A percentile compares a stretch with the other conserved stretches of the same genome.
phyloP scores from a whole-genome alignment of 2,329 filamentous ascomycete species.

The Amphichorda felina region DNA sequence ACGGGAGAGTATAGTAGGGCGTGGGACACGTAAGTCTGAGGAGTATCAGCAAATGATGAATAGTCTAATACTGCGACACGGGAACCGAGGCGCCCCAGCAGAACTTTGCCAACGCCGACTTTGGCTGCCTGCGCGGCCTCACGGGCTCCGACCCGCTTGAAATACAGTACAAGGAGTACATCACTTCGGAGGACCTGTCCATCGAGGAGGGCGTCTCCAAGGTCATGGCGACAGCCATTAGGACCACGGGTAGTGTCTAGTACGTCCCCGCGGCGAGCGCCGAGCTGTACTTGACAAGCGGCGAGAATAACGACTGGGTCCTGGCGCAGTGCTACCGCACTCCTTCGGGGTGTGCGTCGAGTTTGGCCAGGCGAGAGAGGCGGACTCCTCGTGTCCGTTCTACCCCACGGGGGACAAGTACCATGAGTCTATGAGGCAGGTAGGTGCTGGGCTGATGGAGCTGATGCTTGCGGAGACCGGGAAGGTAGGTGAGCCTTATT shows the following conservation, averaged over 20 bases:
- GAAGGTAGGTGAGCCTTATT: constrained; percentile 6
- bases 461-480: constrained; percentile 20
- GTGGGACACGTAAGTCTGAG: too few relatives aligned
- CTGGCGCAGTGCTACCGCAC: constrained; percentile 30
- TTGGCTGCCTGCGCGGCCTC: too few relatives aligned
- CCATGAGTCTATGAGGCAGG: constrained; percentile 30
- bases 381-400: constrained; percentile 21
- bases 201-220: constrained; percentile 8
- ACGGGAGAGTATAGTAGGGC: too few relatives aligned
- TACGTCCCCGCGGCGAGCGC: constrained; percentile 26
- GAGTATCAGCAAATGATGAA: too few relatives aligned
- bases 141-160: too few relatives aligned
- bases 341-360: constrained; percentile 31
- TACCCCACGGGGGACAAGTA: constrained; percentile 32
- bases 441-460: constrained; percentile 35
- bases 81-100: too few relatives aligned
- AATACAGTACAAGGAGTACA: constrained; percentile 27
- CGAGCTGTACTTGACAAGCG: constrained; percentile 31
- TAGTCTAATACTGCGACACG: too few relatives aligned
- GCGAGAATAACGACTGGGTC: constrained; percentile 33
- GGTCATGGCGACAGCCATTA: constrained; percentile 25
- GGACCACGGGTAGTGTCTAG: constrained; percentile 18
- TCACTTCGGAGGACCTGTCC: constrained; percentile 16
- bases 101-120: too few relatives aligned
- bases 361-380: constrained; percentile 23